phyloP scores from a whole-genome alignment of 2,329 filamentous ascomycete genomes.

The Chaetomium olivaceum region DNA sequence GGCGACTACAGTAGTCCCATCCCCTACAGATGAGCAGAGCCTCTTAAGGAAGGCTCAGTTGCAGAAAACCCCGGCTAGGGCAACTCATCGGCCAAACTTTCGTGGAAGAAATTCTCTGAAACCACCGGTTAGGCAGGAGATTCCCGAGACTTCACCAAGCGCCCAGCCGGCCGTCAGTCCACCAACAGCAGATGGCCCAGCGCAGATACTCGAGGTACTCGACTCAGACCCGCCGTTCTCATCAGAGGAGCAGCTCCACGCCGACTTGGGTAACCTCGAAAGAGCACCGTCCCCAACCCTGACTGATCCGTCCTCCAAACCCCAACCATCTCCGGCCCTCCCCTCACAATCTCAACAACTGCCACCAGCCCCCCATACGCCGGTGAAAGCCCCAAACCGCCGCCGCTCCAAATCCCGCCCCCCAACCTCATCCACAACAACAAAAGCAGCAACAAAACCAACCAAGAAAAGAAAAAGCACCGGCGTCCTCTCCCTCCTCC shows the following conservation, averaged over 20 bases:
- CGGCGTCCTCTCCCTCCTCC: slow-evolving; percentile 47
- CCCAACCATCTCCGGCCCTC: background rate
- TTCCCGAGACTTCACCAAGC: slow-evolving; percentile 16
- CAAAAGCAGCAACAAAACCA: slow-evolving; percentile 2
- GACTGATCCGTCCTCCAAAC: slow-evolving; percentile 14
- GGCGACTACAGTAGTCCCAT: background rate
- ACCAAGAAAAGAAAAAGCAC: slow-evolving; percentile 34
- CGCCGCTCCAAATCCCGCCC: background rate
- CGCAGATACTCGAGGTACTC: background rate
- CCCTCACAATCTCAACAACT: background rate
- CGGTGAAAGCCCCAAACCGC: slow-evolving; percentile 10
- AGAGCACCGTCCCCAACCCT: slow-evolving; percentile 21
- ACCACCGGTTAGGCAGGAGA: slow-evolving; percentile 3
- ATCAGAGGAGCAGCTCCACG: background rate
- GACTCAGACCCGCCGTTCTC: slow-evolving; percentile 3
- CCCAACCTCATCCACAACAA: background rate
- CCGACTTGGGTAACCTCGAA: background rate
- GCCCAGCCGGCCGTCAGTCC: background rate
- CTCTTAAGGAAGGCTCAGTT: background rate
- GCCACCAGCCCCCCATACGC: background rate
- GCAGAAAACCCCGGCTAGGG: background rate
- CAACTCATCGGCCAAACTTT: background rate
- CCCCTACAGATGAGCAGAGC: background rate
- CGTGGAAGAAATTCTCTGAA: background rate
- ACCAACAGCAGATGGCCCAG: background rate